Evolutionary conservation across 139 green algal genomes (phyloP).

Genomic region (Chlorella sp.): DNA sequence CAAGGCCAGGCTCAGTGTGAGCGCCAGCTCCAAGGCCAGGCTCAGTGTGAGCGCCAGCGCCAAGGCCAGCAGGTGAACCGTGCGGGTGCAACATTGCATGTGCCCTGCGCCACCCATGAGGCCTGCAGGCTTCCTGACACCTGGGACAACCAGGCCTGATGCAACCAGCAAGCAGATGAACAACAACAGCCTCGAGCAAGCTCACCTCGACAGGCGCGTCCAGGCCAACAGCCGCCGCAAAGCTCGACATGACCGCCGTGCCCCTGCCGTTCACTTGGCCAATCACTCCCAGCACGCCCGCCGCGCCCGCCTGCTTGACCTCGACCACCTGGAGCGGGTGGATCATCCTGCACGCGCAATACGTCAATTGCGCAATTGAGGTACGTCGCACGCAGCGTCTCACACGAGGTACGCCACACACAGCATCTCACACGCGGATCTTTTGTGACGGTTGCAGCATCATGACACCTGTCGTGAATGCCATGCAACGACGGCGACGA

Average conservation of each 20-base stretch:
- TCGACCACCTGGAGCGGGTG: constrained; percentile 73
- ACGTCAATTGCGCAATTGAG: too few relatives aligned
- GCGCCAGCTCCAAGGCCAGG: too few relatives aligned
- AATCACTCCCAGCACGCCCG: constrained; percentile 67
- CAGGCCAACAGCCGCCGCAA: constrained; percentile 59
- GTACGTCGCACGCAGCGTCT: neutral
- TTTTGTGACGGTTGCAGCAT: neutral
- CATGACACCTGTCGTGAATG: neutral
- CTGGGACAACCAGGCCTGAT: too few relatives aligned
- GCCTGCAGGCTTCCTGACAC: too few relatives aligned
- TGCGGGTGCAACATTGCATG: too few relatives aligned
- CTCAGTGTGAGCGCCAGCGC: too few relatives aligned
- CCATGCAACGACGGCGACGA: neutral
- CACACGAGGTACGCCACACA: neutral
- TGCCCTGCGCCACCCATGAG: too few relatives aligned
- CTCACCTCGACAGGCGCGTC: constrained; percentile 56
- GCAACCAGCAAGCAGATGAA: too few relatives aligned
- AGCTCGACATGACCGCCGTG: constrained; percentile 62
- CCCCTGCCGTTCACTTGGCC: constrained; percentile 51
- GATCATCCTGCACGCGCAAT: constrained; percentile 31
- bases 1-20: too few relatives aligned
- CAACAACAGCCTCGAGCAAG: too few relatives aligned
- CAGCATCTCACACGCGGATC: too few relatives aligned
- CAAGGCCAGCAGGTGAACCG: too few relatives aligned
- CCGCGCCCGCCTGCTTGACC: constrained; percentile 68